Percentiles rank a stretch among this genome's conserved stretches.
Conservation (phyloP, 108 stramenopile genomes). For the Skeletonema costatum region DNA sequence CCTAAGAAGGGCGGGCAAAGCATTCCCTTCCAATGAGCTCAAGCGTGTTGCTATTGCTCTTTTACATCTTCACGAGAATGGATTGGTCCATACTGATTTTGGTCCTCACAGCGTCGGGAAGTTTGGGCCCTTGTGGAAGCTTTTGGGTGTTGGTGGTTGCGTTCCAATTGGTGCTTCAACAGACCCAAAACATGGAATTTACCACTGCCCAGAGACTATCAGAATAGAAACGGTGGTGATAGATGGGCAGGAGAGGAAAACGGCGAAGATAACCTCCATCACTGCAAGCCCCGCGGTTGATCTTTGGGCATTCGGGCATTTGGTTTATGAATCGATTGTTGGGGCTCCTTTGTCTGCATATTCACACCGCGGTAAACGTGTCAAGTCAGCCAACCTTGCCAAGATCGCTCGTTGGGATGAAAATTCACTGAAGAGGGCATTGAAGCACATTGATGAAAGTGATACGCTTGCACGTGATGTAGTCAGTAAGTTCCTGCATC, state of each 20-base stretch:
- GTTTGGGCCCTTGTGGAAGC: conserved; percentile 85
- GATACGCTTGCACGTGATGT: conserved; percentile 45
- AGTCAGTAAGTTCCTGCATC: conserved; percentile 36
- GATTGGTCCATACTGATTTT: conserved; percentile 87
- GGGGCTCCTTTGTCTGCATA: conserved; percentile 50
- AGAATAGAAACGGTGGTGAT: conserved; percentile 56
- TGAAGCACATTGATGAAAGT: conserved; percentile 37
- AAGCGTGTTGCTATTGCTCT: conserved; percentile 86
- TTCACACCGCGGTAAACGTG: conserved; percentile 46
- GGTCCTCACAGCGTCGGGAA: conserved; percentile 91
- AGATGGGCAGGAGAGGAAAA: conserved; percentile 46
- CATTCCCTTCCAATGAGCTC: conserved; percentile 79
- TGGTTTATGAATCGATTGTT: conserved; percentile 45
- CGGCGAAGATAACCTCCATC: conserved; percentile 35
- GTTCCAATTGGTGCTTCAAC: conserved; percentile 69
- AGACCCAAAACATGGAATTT: conserved; percentile 84
- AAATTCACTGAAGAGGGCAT: conserved; percentile 24
- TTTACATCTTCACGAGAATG: conserved; percentile 88
- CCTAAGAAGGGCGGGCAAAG: conserved; percentile 74
- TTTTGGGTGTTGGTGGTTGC: conserved; percentile 86
- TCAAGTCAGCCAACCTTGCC: conserved; percentile 53
- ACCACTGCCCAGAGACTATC: conserved; percentile 87
- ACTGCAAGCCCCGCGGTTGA: conserved; percentile 35
- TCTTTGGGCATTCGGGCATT: conserved; percentile 51
- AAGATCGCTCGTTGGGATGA: conserved; percentile 49